phyloP scores from a whole-genome alignment of 257 asterid species.

The Nicotiana sylvestris region DNA sequence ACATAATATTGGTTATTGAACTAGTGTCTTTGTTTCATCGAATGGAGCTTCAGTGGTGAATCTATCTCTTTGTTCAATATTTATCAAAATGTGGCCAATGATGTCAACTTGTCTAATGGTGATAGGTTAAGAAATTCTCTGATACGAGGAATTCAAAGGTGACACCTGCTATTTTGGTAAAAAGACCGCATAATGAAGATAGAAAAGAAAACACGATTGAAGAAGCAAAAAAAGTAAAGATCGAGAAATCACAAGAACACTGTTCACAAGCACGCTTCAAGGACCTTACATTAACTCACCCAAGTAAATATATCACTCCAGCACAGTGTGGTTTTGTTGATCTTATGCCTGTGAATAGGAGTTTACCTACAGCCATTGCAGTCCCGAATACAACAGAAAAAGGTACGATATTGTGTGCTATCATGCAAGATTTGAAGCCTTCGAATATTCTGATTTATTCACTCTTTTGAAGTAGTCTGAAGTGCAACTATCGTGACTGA shows the following conservation, averaged over 20 bases:
- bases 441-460: not conserved
- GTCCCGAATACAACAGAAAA: conserved; percentile 22
- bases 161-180: conserved; percentile 33
- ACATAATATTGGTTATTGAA: not conserved
- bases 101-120: not conserved
- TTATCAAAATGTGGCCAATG: not conserved
- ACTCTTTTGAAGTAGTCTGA: not conserved
- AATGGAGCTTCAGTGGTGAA: conserved; percentile 5
- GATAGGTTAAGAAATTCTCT: conserved; percentile 33
- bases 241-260: conserved; percentile 31
- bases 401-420: conserved; percentile 34
- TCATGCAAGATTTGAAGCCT: not conserved
- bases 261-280: conserved; percentile 16
- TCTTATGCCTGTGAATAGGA: conserved; percentile 24
- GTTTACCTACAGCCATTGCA: conserved; percentile 17
- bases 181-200: conserved; percentile 29
- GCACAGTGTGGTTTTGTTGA: conserved; percentile 23
- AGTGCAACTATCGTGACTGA: not conserved
- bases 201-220: conserved; percentile 23
- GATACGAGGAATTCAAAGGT: conserved; percentile 42
- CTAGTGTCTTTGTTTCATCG: not conserved
- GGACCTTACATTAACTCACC: conserved; percentile 16
- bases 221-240: conserved; percentile 21
- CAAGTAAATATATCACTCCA: conserved; percentile 18
- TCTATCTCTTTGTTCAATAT: not conserved